These are phyloP conservation scores for Pseudogymnoascus sp. DNA, from an alignment of 2,329 filamentous ascomycete genomes.

Conservation along the genomic window DNA sequence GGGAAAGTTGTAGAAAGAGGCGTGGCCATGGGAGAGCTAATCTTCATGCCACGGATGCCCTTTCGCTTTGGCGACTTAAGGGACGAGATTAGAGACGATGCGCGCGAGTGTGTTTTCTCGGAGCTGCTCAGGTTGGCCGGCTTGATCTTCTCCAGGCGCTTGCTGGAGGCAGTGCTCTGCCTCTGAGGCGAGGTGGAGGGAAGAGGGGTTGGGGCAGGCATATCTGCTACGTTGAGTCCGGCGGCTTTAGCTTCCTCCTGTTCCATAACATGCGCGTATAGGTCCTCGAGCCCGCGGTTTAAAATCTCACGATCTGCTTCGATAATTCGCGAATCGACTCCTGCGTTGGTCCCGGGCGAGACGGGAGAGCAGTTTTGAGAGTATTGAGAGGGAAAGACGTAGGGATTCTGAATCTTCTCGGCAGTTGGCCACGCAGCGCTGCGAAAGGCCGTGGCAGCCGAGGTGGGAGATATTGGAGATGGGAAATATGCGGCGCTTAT, in stretches of 20 bases:
- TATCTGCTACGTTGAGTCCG: constrained; percentile 43
- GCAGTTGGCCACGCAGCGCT: constrained; percentile 48
- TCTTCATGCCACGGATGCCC: constrained; percentile 40
- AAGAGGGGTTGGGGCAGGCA: constrained; percentile 29
- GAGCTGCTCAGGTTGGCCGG: constrained; percentile 31
- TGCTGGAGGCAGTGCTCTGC: constrained; percentile 34
- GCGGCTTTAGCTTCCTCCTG: constrained; percentile 65
- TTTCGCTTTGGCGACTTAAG: constrained; percentile 48
- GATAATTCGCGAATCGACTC: constrained; percentile 71
- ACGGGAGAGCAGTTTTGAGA: constrained; percentile 25
- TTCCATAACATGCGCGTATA: constrained; percentile 89
- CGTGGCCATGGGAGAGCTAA: constrained; percentile 60
- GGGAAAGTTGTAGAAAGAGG: constrained; percentile 55
- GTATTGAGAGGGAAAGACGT: constrained; percentile 37
- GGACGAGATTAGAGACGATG: constrained; percentile 54
- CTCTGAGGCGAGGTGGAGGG: constrained; percentile 24
- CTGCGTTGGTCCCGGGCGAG: constrained; percentile 45
- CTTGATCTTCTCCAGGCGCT: constrained; percentile 41
- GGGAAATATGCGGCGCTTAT: constrained; percentile 36
- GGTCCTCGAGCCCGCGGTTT: constrained; percentile 76
- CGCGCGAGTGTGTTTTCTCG: constrained; percentile 48
- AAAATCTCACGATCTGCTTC: constrained; percentile 67
- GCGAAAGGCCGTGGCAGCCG: constrained; percentile 12
- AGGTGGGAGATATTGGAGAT: constrained; percentile 30
- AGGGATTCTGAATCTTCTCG: constrained; percentile 33